Percentiles rank a stretch among this genome's conserved stretches.
Evolutionary conservation across 306 rosid species (phyloP).

Genomic region (Begonia loranthoides): DNA sequence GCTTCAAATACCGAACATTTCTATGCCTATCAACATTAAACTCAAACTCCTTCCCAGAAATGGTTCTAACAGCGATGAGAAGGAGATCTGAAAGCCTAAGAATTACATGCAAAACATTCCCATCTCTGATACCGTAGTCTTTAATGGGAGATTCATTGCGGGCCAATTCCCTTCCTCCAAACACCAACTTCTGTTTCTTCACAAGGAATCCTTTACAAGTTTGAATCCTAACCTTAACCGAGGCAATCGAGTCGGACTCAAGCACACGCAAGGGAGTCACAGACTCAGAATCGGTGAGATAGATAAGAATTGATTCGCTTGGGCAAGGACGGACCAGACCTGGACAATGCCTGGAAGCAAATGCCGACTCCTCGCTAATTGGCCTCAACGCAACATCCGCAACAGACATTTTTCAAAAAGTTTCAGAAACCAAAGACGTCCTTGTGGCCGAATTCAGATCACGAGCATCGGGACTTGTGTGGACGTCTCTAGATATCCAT

Average conservation of each 20-base stretch:
- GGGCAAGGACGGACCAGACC: conserved; percentile 14
- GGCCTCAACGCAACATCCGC: conserved; percentile 45
- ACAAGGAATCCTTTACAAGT: conserved; percentile 32
- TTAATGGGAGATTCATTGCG: conserved; percentile 29
- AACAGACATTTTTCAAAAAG: conserved; percentile 28
- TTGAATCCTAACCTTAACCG: conserved; percentile 59
- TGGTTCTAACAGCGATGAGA: conserved; percentile 41
- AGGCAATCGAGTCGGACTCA: conserved; percentile 60
- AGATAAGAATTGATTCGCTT: conserved; percentile 36
- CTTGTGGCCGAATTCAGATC: background rate
- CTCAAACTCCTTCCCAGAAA: conserved; percentile 37
- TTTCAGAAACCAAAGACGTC: conserved; percentile 8
- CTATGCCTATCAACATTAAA: conserved; percentile 40
- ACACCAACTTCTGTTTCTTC: conserved; percentile 50
- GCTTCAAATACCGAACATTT: conserved; percentile 45
- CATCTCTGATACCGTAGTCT: conserved; percentile 48
- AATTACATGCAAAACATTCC: conserved; percentile 49
- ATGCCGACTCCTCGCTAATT: conserved; percentile 27
- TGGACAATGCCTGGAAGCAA: conserved; percentile 18
- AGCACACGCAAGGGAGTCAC: conserved; percentile 47
- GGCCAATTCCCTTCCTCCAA: conserved; percentile 52
- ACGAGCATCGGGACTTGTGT: conserved; percentile 5
- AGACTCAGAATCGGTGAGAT: conserved; percentile 31
- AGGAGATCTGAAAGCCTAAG: conserved; percentile 54
- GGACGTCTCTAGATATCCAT: background rate